phyloP scores from a whole-genome alignment of 2,329 filamentous ascomycete species.

The Grosmannia serpens region DNA sequence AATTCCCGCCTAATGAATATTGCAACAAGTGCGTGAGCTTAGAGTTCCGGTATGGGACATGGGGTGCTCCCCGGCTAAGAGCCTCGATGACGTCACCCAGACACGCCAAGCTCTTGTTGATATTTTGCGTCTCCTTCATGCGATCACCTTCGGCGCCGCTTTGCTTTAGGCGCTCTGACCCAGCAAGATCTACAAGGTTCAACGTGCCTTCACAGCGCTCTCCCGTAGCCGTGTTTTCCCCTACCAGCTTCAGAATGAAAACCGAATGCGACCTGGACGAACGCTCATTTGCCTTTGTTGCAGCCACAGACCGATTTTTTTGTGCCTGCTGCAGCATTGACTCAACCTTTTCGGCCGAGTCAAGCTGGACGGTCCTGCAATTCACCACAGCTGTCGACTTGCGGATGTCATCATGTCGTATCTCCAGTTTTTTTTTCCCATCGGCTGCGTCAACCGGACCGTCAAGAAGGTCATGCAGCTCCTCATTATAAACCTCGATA shows the following conservation, averaged over 20 bases:
- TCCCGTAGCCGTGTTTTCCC: conserved; percentile 61
- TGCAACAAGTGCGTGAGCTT: conserved; percentile 94
- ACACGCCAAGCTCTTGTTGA: conserved; percentile 89
- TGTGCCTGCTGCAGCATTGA: conserved; percentile 69
- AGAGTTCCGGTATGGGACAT: conserved; percentile 91
- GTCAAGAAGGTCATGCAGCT: conserved; percentile 75
- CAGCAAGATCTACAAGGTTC: conserved; percentile 91
- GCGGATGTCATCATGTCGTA: conserved; percentile 71
- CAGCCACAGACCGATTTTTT: conserved; percentile 81
- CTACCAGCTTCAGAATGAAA: conserved; percentile 74
- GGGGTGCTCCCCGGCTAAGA: conserved; percentile 70
- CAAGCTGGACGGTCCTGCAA: conserved; percentile 62
- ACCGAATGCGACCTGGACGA: conserved; percentile 93
- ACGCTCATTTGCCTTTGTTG: conserved; percentile 94
- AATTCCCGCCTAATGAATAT: conserved; percentile 89
- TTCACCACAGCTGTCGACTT: conserved; percentile 77
- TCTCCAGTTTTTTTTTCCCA: conserved; percentile 75
- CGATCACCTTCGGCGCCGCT: conserved; percentile 77
- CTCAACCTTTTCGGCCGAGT: conserved; percentile 71
- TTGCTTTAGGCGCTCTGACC: conserved; percentile 81
- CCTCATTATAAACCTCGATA: conserved; percentile 97
- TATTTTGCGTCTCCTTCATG: conserved; percentile 89
- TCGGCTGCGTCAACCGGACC: conserved; percentile 36
- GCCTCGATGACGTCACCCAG: conserved; percentile 91
- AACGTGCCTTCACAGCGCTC: conserved; percentile 86